Conservation (phyloP, 2,329 filamentous ascomycete genomes). For the Fusarium sp. region DNA sequence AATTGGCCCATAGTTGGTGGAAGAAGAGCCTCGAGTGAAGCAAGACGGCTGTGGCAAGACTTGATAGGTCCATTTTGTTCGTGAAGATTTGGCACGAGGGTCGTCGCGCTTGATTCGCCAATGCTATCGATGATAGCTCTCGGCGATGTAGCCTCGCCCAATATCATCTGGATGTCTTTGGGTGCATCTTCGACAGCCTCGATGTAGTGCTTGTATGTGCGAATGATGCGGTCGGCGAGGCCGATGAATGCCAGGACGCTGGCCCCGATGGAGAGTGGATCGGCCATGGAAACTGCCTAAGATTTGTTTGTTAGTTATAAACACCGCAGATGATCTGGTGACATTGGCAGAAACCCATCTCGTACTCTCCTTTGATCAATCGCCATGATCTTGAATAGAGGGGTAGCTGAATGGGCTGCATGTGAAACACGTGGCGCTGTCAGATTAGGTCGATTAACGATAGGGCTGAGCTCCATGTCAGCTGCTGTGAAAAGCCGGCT, state of each 20-base stretch:
- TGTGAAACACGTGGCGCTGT: neutral
- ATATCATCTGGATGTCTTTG: neutral
- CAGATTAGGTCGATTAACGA: neutral
- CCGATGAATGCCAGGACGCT: neutral
- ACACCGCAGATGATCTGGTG: neutral
- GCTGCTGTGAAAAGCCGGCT: neutral
- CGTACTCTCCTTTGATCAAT: rapidly evolving
- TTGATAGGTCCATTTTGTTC: neutral
- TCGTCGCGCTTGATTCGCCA: rapidly evolving
- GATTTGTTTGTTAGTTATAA: no score
- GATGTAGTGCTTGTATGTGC: neutral
- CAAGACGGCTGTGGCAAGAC: neutral
- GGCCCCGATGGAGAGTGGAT: neutral
- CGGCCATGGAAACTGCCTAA: neutral
- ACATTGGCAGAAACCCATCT: rapidly evolving
- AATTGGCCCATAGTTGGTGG: neutral
- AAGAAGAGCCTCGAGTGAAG: neutral
- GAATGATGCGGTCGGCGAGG: neutral
- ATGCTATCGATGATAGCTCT: neutral
- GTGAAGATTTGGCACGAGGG: neutral
- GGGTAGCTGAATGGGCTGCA: neutral
- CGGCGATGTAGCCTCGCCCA: neutral
- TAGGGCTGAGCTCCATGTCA: neutral
- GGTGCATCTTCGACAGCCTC: neutral
- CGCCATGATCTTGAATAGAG: neutral